These are phyloP conservation scores for Eragrostis tef DNA, from an alignment of 202 grass and related monocot species.

Conservation along the genomic window DNA sequence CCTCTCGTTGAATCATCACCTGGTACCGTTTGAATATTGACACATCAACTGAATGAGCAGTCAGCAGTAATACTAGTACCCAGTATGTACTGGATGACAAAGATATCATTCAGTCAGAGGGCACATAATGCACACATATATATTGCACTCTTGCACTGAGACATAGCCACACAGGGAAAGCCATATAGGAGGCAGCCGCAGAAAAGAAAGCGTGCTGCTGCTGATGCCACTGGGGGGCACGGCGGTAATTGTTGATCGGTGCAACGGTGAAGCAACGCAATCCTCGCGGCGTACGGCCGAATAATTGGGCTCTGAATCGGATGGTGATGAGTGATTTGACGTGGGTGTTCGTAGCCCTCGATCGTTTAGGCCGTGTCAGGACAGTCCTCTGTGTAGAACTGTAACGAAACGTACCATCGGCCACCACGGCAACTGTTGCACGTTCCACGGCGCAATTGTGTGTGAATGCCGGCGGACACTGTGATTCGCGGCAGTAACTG, in stretches of 20 bases:
- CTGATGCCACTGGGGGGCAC: no score
- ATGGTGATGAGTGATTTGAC: background rate
- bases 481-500: no score
- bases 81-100: background rate
- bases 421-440: background rate
- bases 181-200: conserved; percentile 18
- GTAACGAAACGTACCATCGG: background rate
- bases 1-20: background rate
- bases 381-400: no score
- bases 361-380: background rate
- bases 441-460: background rate
- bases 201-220: background rate
- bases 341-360: background rate
- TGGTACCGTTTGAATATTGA: background rate
- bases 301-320: conserved; percentile 2
- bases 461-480: background rate
- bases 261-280: no score
- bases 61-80: background rate
- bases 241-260: no score
- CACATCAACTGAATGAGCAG: background rate
- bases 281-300: background rate
- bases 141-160: background rate
- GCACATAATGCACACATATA: background rate
- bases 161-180: background rate
- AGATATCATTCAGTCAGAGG: background rate